phyloP scores from a whole-genome alignment of 768 basidiomycete genomes.

The Lactifluus rugatus region DNA sequence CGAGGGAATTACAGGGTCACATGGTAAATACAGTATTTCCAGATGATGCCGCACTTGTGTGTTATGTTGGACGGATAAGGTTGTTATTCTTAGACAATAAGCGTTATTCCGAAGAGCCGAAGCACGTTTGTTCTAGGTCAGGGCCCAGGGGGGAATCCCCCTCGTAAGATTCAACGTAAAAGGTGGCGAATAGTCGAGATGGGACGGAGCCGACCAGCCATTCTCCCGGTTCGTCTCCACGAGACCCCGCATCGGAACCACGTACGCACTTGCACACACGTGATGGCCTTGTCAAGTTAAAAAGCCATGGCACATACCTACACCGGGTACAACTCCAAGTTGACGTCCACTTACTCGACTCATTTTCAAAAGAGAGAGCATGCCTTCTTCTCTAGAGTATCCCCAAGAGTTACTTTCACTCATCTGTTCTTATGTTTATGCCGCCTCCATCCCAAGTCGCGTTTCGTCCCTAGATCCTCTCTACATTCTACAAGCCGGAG shows the following conservation, averaged over 20 bases:
- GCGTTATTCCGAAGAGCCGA: not conserved
- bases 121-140: conserved; percentile 9
- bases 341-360: not conserved
- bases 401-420: conserved; percentile 64
- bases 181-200: not conserved
- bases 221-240: not conserved
- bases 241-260: not conserved
- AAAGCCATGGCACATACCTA: not conserved
- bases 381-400: conserved; percentile 33
- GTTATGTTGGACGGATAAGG: not conserved
- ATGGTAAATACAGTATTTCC: not conserved
- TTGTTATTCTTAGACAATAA: not conserved
- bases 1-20: not conserved
- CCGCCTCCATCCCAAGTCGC: conserved; percentile 46
- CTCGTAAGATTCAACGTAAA: not conserved
- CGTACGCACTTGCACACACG: not conserved
- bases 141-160: not conserved
- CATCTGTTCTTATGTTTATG: conserved; percentile 66
- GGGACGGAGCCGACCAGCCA: not conserved
- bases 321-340: not conserved
- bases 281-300: conserved; percentile 6
- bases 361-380: not conserved
- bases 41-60: not conserved
- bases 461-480: conserved; percentile 63
- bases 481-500: conserved; percentile 30